phyloP scores from a whole-genome alignment of 177 flowering plant species.

The Vitis hybrid region DNA sequence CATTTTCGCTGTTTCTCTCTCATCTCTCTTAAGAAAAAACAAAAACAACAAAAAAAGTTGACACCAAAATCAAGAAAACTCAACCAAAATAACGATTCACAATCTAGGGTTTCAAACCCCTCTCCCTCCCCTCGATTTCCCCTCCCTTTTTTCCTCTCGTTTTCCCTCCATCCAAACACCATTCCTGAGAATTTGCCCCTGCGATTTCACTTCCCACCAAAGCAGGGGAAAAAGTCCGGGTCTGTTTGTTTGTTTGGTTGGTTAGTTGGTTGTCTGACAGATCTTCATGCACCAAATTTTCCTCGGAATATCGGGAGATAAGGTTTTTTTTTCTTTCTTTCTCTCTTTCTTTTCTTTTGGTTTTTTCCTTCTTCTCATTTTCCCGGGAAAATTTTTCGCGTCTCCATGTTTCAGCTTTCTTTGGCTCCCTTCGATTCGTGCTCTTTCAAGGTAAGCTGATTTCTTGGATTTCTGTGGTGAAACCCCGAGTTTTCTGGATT shows the following conservation, averaged over 20 bases:
- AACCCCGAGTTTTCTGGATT: background rate
- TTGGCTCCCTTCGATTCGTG: background rate
- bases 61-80: background rate
- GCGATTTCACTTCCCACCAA: background rate
- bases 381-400: conserved; percentile 11
- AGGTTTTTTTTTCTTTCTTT: too few relatives aligned
- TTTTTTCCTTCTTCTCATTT: background rate
- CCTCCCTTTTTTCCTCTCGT: conserved; percentile 4
- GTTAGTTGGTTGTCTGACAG: background rate
- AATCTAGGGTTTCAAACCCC: conserved; percentile 4
- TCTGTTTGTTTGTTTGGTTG: background rate
- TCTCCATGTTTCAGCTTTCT: background rate
- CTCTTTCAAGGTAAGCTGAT: conserved; percentile 1
- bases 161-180: conserved; percentile 28
- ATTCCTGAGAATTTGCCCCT: background rate
- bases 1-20: conserved; percentile 2
- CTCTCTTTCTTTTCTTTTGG: too few relatives aligned
- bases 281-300: background rate
- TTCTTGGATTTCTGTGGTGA: background rate
- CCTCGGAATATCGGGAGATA: background rate
- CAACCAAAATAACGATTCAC: background rate
- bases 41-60: background rate
- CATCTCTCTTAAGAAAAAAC: background rate
- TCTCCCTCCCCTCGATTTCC: too few relatives aligned
- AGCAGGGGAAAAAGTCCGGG: background rate